Base-by-base conservation (phyloP, 345 rosid genomes). In the Schrenkiella parvula region DNA sequence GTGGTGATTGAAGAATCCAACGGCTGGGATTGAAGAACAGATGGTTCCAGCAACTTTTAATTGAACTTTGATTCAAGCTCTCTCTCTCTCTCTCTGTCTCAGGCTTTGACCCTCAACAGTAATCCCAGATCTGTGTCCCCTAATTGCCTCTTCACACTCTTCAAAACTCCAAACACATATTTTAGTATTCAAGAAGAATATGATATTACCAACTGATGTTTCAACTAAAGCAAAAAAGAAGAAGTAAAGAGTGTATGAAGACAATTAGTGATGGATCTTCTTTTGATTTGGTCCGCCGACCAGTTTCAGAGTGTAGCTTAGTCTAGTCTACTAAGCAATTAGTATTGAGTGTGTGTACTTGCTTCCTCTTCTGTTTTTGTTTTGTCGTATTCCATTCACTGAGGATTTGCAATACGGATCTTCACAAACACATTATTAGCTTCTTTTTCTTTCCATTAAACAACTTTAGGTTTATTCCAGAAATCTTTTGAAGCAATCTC, bases 81-180 rank as follows among this genome's bases (percentile, higher is more conserved):
- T 65, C 59, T 65, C n/a, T n/a, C n/a, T n/a, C n/a, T n/a, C n/a
- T n/a, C n/a, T n/a, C n/a, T n/a, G n/a, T n/a, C n/a, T 35, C 66
- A 73, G 23, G 50, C 59, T 55, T 73, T 73, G 77, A 73, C 71
- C 42, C 42, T 46, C 5, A 44, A 25, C 50, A 65, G 17, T 56
- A 39, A 62, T 52, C 76, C 17, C 22, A 73, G 66, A 66, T 66
- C 78, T 73, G 60, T n/a, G n/a, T n/a, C n/a, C 59, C 46, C 58
- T 73, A 73, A 17, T 23, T 73, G 65, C 56, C 77, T 56, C 65
- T 73, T 44, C 51, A 35, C 8, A 14, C 19, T 37, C 71, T 65
- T 64, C 23, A 55, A 63, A 53, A 32, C 64, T 42, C 44, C 42
- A 26, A 43, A 11, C 51, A 13, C 50, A 5, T 1, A 31, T 6